Percentiles rank a stretch among this genome's conserved stretches.
Evolutionary conservation across 345 rosid genomes (phyloP).

Genomic region (Populus simonii): DNA sequence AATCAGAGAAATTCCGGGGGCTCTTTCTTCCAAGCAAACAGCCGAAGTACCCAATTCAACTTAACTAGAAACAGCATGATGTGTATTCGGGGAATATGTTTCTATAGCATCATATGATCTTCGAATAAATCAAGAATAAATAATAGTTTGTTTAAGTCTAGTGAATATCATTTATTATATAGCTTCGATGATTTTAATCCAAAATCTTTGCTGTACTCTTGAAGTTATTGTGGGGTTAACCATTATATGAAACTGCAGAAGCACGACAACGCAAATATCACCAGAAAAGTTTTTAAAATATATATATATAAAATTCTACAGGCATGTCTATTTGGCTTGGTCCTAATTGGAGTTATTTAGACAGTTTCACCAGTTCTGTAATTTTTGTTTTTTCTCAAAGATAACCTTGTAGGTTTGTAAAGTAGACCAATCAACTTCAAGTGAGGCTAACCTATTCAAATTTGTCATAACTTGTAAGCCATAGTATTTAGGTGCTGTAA

Average conservation of each 20-base stretch:
- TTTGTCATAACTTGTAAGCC: too few species aligned
- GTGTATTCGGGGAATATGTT: neutral
- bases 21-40: constrained; percentile 12
- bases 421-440: too few species aligned
- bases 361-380: too few species aligned
- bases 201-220: neutral
- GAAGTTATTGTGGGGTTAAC: neutral
- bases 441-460: too few species aligned
- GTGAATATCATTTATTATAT: neutral
- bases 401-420: too few species aligned
- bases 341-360: too few species aligned
- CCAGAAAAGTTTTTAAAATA: too few species aligned
- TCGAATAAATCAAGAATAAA: neutral
- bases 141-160: neutral
- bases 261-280: neutral
- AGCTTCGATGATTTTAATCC: neutral
- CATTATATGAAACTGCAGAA: neutral
- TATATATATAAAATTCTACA: too few species aligned
- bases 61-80: neutral
- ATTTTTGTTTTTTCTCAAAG: too few species aligned
- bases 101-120: neutral
- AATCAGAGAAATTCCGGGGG: constrained; percentile 18
- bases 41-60: constrained; percentile 9
- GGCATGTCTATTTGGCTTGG: too few species aligned
- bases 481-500: too few species aligned